Percentiles rank a stretch among this genome's conserved stretches.
phyloP scores from a whole-genome alignment of 1,284 basidiomycete species.

The Athelia sp. region DNA sequence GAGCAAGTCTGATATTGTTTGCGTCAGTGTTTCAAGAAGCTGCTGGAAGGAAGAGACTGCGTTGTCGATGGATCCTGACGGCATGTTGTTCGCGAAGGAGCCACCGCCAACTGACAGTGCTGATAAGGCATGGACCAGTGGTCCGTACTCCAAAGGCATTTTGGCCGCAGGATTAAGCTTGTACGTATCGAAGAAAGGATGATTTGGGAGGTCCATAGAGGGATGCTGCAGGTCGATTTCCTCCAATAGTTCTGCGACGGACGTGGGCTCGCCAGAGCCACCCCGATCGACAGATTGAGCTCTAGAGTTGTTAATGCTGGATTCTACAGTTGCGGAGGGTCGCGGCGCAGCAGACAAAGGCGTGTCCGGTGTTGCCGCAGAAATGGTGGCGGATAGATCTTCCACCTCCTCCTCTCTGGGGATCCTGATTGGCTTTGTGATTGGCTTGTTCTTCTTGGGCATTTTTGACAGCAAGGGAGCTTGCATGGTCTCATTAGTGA shows the following conservation, averaged over 20 bases:
- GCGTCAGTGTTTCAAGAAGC: slow-evolving; percentile 76
- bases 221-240: slow-evolving; percentile 61
- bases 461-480: slow-evolving; percentile 72
- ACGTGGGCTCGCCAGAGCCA: slow-evolving; percentile 35
- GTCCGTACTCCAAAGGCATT: slow-evolving; percentile 75
- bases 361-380: slow-evolving; percentile 40
- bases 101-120: slow-evolving; percentile 79
- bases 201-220: slow-evolving; percentile 55
- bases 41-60: slow-evolving; percentile 84
- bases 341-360: slow-evolving; percentile 31
- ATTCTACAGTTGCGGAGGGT: slow-evolving; percentile 27
- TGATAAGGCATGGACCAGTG: slow-evolving; percentile 77
- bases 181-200: slow-evolving; percentile 69
- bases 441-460: slow-evolving; percentile 74
- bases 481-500: slow-evolving; percentile 34
- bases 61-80: slow-evolving; percentile 77
- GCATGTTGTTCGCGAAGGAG: slow-evolving; percentile 77
- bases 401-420: slow-evolving; percentile 52
- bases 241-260: slow-evolving; percentile 56
- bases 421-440: slow-evolving; percentile 52
- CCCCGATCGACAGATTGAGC: slow-evolving; percentile 52
- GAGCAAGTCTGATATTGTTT: slow-evolving; percentile 79
- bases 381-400: slow-evolving; percentile 36
- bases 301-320: slow-evolving; percentile 48
- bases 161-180: slow-evolving; percentile 67